Evolutionary conservation across 345 rosid species (phyloP).

Genomic region (Geranium rotundifolium): DNA sequence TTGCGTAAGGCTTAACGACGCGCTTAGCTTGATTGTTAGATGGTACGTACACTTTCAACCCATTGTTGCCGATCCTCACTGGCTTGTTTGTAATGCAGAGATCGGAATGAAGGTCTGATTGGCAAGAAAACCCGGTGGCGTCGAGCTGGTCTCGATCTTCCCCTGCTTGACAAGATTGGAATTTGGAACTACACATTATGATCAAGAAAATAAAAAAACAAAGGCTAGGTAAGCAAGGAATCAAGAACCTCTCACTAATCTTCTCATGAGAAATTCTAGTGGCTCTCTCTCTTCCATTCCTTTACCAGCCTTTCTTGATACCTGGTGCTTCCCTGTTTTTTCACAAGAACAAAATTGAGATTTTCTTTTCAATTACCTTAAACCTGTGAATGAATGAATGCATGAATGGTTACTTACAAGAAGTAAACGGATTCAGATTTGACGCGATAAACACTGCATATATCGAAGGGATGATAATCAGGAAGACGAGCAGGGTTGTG

Average conservation of each 20-base stretch:
- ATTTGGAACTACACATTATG: no score
- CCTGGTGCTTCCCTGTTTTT: no score
- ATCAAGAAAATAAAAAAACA: no score
- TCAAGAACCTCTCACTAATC: conserved; percentile 4
- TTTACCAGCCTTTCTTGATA: neutral
- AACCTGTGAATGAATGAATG: no score
- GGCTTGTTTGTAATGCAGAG: neutral
- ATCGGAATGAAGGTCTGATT: conserved; percentile 3
- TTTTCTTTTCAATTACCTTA: no score
- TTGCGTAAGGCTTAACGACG: conserved; percentile 1
- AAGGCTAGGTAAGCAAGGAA: neutral
- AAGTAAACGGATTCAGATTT: no score
- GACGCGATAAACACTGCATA: no score
- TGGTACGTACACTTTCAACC: neutral
- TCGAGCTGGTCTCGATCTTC: neutral
- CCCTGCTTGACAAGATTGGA: neutral
- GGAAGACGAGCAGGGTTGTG: no score
- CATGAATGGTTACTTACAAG: no score
- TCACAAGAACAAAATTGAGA: no score
- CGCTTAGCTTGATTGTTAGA: neutral
- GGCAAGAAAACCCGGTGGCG: conserved; percentile 1
- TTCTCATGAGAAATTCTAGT: neutral
- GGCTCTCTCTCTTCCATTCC: neutral
- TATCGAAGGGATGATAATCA: no score
- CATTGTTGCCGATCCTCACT: conserved; percentile 2